Base-by-base conservation (phyloP, 1,284 basidiomycete genomes). In the Phellinidium pouzarii region DNA sequence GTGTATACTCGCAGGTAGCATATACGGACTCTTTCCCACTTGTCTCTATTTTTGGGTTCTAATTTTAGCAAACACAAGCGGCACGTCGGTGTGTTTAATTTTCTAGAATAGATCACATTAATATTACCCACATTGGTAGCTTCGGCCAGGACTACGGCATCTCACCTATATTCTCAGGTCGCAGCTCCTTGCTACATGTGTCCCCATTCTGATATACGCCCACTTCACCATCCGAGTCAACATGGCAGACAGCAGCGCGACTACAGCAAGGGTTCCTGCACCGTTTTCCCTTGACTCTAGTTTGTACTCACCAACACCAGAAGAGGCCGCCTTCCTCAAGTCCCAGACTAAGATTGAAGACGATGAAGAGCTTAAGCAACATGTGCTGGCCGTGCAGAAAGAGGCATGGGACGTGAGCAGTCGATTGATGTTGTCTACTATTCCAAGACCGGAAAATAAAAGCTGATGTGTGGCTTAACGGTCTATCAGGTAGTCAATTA, bases 281-380 rank as follows among this genome's bases (percentile, higher is more conserved):
- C n/a, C 37, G 37, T 7, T n/a, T 40, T 2, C n/a, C 37, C 41
- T 56, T 8, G 45, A 52, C 25, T 45, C 54, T 25, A 40, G 27
- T 29, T 19, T 57, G 25, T 58, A 52, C 36, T 6, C 11, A 23
- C 48, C 43, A 19, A 12, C 58, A 7, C 59, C 55, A 25, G 61
- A 66, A 3, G 69, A 71, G 43, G 44, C 65, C 9, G 62, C 58
- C 2, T 75, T 76, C 53, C 66, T 73, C 61, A 71, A 69, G 59
- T 23, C 52, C 4, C 65, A 69, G 50, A 75, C 73, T 14, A 68
- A 69, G 0, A 75, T 76, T 20, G 50, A 65, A 3, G 65, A 71
- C 50, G 65, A 68, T 1, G 65, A 69, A 3, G 65, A 65, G 46
- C 61, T 77, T 49, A 77, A 68, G 61, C 51, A 65, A 45, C 77